A percentile compares a stretch with the other conserved stretches of the same genome.
Conservation (phyloP, 2,329 filamentous ascomycete species). For the Elsinoe batatas region DNA sequence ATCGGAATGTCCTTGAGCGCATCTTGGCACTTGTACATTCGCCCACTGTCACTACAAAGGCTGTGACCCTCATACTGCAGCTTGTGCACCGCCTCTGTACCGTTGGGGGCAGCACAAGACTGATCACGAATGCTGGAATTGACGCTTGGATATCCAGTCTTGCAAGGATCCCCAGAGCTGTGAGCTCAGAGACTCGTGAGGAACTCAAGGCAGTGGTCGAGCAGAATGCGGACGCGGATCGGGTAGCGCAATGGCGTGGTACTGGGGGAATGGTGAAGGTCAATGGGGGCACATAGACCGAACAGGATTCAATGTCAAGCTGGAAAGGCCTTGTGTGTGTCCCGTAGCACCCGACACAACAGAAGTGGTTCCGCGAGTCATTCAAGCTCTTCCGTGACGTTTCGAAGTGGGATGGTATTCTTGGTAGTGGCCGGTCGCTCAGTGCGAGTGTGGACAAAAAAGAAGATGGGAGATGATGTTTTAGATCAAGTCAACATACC, state of each 20-base stretch:
- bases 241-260: constrained; percentile 53
- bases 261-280: constrained; percentile 22
- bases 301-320: too few relatives aligned
- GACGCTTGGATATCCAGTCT: constrained; percentile 64
- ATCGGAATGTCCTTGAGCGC: constrained; percentile 62
- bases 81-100: constrained; percentile 56
- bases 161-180: constrained; percentile 39
- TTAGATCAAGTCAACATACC: background rate
- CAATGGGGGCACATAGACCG: too few relatives aligned
- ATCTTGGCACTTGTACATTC: constrained; percentile 60
- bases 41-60: constrained; percentile 46
- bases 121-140: constrained; percentile 66
- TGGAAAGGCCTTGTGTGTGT: background rate
- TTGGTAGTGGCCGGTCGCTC: too few relatives aligned
- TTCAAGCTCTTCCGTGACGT: background rate
- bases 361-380: constrained; percentile 2
- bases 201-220: constrained; percentile 50
- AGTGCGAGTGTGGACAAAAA: too few relatives aligned
- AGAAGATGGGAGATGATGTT: too few relatives aligned
- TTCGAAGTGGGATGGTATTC: constrained; percentile 5
- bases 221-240: constrained; percentile 57
- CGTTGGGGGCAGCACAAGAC: constrained; percentile 66
- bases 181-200: constrained; percentile 39
- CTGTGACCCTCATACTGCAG: constrained; percentile 53
- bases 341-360: background rate